Percentiles rank a stretch among this genome's conserved stretches.
Conservation (phyloP, 352 stramenopile species). For the Globisporangium irregulare region DNA sequence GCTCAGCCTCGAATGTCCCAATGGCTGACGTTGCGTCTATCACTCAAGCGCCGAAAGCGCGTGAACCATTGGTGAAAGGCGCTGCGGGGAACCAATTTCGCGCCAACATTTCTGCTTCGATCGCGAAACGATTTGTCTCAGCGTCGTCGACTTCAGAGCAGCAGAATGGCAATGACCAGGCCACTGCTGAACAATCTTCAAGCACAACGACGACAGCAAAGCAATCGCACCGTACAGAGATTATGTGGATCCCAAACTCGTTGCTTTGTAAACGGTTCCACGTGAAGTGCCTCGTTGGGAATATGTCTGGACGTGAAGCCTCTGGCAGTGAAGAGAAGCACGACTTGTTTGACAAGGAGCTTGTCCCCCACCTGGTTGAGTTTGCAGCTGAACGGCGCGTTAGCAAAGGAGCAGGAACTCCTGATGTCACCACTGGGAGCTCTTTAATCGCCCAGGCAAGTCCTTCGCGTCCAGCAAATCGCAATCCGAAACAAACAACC, state of each 20-base stretch:
- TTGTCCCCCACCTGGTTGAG: slow-evolving; percentile 69
- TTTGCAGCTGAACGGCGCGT: slow-evolving; percentile 41
- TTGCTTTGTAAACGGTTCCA: slow-evolving; percentile 84
- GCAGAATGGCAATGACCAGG: slow-evolving; percentile 8
- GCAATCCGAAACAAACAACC: neutral
- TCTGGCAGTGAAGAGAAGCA: slow-evolving; percentile 23
- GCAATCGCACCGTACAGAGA: slow-evolving; percentile 46
- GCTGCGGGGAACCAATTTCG: slow-evolving; percentile 48
- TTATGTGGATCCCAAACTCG: slow-evolving; percentile 56
- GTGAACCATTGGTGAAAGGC: slow-evolving; percentile 37
- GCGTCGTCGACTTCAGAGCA: slow-evolving; percentile 24
- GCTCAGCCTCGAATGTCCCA: neutral
- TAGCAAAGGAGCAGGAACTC: neutral
- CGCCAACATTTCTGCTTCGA: slow-evolving; percentile 75
- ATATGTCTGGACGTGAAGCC: slow-evolving; percentile 22
- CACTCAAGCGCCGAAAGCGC: slow-evolving; percentile 4
- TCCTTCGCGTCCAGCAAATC: neutral
- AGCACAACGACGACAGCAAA: slow-evolving; percentile 20
- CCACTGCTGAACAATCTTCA: neutral
- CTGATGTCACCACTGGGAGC: neutral
- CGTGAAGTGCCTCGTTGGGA: slow-evolving; percentile 46
- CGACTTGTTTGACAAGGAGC: slow-evolving; percentile 68
- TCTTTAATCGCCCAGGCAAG: neutral
- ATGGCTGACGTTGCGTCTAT: neutral
- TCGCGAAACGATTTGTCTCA: slow-evolving; percentile 77